Conservation (phyloP, 495 filamentous ascomycete genomes). For the Trichoderma reesei region DNA sequence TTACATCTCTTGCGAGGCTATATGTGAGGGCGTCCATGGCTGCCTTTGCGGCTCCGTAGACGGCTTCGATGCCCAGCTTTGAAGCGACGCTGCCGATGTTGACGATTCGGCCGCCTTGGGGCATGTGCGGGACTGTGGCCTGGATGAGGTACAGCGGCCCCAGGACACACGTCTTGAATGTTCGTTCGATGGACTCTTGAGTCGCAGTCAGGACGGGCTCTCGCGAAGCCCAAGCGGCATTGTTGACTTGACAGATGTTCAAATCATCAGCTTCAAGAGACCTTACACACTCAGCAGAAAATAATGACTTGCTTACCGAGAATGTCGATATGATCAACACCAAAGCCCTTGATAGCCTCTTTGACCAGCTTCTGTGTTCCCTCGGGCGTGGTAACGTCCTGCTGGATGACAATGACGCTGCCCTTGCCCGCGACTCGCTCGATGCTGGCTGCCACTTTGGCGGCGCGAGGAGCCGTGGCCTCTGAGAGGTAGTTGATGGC, state of each 20-base stretch:
- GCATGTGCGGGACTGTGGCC: constrained; percentile 24
- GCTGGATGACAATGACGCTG: constrained; percentile 26
- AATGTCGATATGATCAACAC: constrained; percentile 28
- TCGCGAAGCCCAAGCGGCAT: constrained; percentile 12
- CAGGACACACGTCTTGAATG: constrained; percentile 21
- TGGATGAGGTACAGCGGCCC: constrained; percentile 25
- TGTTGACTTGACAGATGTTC: constrained; percentile 15
- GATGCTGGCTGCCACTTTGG: constrained; percentile 18
- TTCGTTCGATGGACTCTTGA: constrained; percentile 14
- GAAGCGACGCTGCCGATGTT: constrained; percentile 36
- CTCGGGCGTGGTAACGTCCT: constrained; percentile 20
- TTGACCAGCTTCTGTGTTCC: constrained; percentile 23
- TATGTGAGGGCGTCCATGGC: constrained; percentile 24
- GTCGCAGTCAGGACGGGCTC: constrained; percentile 9
- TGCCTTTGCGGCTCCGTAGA: constrained; percentile 26
- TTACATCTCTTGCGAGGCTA: constrained; percentile 21
- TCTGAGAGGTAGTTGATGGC: constrained; percentile 29
- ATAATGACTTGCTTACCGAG: constrained; percentile 15
- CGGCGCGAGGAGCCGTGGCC: constrained; percentile 22
- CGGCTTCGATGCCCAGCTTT: constrained; percentile 13
- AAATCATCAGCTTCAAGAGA: neutral
- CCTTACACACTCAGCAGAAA: neutral
- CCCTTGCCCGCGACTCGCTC: constrained; percentile 18
- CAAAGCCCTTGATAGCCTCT: constrained; percentile 23
- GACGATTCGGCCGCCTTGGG: constrained; percentile 29